Base-by-base conservation (phyloP, 495 filamentous ascomycete species). In the Penicillium taxi region DNA sequence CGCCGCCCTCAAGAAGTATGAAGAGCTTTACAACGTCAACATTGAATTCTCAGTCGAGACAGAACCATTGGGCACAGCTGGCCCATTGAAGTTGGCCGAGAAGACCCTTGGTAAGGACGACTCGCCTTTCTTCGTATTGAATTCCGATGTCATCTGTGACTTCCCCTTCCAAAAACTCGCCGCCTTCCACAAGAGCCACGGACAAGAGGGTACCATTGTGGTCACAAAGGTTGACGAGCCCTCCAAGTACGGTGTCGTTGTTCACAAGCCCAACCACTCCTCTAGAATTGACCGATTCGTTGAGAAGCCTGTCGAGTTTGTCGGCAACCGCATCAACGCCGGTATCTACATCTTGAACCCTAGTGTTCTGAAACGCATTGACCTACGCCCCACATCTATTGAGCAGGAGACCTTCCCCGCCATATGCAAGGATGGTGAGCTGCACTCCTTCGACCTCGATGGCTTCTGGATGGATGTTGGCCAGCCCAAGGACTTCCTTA, bases 401-500 rank as follows among this genome's bases (percentile, higher is more conserved):
- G 91, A 99, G 66, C 91, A 96, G 67, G 91, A 99, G 68, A 99
- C 87, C 17, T 99, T 99, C 83, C 91, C 91, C 26, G 82, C 86
- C 42, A 93, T 99, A 53, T 82, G 80, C 61, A 79, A 73, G 52
- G 93, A 96, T 56, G 85, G 87, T 36, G 78, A 94, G 63, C 68
- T 99, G 30, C 91, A 99, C 74, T 96, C 89, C 2, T 96, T 94
- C 59, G 91, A 99, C 61, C 74, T 99, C 24, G 93, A 99, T 47
- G 89, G 91, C 46, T 99, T 94, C 73, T 99, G 91, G 91, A 99
- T 99, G 91, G 91, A 99, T 52, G 89, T 99, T 40, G 91, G 91
- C 50, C 91, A 99, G 62, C 91, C 91, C 36, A 99, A 99, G 68
- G 91, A 99, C 59, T 99, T 99, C 75, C 71, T 99, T 34, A 85